Conservation (phyloP, 2,329 filamentous ascomycete genomes). For the Fusarium cicatricum region DNA sequence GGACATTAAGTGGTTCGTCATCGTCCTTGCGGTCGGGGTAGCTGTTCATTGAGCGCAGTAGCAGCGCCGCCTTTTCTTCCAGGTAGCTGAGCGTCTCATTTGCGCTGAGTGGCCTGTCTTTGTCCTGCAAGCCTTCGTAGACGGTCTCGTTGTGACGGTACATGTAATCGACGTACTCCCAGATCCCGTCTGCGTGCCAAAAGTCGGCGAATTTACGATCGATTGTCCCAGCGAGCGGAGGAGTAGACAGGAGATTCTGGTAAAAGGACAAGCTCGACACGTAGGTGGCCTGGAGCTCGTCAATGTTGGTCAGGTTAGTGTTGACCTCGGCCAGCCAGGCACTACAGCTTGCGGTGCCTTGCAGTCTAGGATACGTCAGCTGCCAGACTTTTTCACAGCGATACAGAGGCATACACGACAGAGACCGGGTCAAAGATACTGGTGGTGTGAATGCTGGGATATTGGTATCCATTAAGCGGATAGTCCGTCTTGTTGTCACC, state of each 20-base stretch:
- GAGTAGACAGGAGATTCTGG: conserved; percentile 49
- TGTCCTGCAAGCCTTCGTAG: conserved; percentile 47
- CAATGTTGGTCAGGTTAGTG: conserved; percentile 39
- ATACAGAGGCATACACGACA: conserved; percentile 51
- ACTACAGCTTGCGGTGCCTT: conserved; percentile 51
- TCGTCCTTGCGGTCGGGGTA: conserved; percentile 61
- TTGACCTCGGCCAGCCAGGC: conserved; percentile 47
- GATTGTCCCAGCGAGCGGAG: conserved; percentile 51
- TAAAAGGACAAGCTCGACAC: conserved; percentile 52
- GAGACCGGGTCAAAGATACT: conserved; percentile 55
- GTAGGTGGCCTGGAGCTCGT: conserved; percentile 36
- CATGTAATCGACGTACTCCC: conserved; percentile 64
- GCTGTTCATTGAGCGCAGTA: conserved; percentile 66
- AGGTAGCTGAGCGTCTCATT: conserved; percentile 55
- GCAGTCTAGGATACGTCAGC: conserved; percentile 43
- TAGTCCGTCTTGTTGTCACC: conserved; percentile 62
- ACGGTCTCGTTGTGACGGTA: conserved; percentile 60
- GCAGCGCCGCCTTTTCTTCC: conserved; percentile 68
- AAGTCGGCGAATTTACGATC: conserved; percentile 49
- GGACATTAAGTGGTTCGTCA: conserved; percentile 44
- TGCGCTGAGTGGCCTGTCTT: neutral
- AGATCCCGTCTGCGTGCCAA: conserved; percentile 61
- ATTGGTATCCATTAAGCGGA: conserved; percentile 82
- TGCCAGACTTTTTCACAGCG: neutral
- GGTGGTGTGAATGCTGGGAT: conserved; percentile 71